Evolutionary conservation across 106 monocot species (phyloP).

Genomic region (Alisma plantagoaquatica): DNA sequence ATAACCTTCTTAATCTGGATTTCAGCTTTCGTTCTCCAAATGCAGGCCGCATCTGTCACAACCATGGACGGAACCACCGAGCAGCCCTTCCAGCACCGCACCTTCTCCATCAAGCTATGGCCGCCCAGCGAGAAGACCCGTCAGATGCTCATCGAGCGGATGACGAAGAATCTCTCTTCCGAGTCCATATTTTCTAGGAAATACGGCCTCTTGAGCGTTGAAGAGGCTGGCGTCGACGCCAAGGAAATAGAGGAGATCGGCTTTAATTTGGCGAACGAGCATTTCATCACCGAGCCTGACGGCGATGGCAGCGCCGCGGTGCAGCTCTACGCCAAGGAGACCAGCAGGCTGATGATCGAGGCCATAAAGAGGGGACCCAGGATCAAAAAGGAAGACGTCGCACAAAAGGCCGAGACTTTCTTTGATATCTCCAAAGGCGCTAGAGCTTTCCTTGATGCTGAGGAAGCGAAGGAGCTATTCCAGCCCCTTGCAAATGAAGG

Average conservation of each 20-base stretch:
- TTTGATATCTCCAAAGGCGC: conserved; percentile 81
- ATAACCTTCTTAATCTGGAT: no score
- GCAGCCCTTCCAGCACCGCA: conserved; percentile 25
- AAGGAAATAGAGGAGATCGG: conserved; percentile 58
- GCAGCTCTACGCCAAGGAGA: conserved; percentile 94
- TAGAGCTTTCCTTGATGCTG: conserved; percentile 65
- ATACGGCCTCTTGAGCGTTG: conserved; percentile 58
- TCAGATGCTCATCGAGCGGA: conserved; percentile 62
- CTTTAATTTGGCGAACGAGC: conserved; percentile 55
- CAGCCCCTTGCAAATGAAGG: conserved; percentile 46
- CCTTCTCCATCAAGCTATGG: conserved; percentile 92
- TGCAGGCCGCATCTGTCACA: no score
- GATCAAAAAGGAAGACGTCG: conserved; percentile 8
- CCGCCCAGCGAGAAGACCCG: conserved; percentile 79
- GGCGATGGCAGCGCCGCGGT: conserved; percentile 95
- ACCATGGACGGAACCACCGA: conserved; percentile 20
- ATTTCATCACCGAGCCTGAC: conserved; percentile 69
- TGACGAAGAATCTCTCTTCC: conserved; percentile 71
- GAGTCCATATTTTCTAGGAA: conserved; percentile 86
- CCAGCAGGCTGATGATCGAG: conserved; percentile 78
- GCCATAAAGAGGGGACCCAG: conserved; percentile 71
- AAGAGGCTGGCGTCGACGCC: conserved; percentile 63
- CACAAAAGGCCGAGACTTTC: conserved; percentile 5
- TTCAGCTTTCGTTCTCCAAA: no score
- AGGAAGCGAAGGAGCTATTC: conserved; percentile 68